Base-by-base conservation (phyloP, 345 rosid genomes). In the Heritiera littoralis region DNA sequence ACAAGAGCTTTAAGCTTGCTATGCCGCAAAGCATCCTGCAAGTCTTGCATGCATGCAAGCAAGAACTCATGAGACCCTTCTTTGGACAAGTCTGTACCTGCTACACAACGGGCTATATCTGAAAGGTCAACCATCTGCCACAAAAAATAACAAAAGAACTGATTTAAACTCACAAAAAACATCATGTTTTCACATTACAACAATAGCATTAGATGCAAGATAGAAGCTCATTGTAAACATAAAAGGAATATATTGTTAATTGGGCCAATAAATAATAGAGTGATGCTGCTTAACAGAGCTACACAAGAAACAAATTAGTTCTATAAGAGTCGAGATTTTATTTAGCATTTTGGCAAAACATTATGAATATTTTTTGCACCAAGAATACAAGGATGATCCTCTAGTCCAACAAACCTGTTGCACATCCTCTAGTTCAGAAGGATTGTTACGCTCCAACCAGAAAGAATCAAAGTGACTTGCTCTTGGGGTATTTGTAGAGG, bases 101-200 rank as follows among this genome's bases (percentile, higher is more conserved):
- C 93, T 55, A 91, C 92, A 85, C 92, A 92, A 76, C 91, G 92
- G 55, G 94, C 93, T 80, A 92, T 91, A 86, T 92, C 94, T 52
- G 93, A 88, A 84, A 92, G 92, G 81, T 92, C 93, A 84, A 85
- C 86, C 91, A 92, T 92, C 97, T 92, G 87, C 79, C 70, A 23
- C 79, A 30, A 74, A 52, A 67, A 59, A 66, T 23, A 49, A 80
- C 41, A 72, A 60, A 52, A 51, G 45, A 72, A 59, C 1, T 3
- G 3, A 35, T 35, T 35, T 35, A 35, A 35, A 35, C 38, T 35
- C 38, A 35, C 38, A 35, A 35, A 35, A 0, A 35, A 35, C 38
- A 35, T 43, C 12, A 7, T 48, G 12, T 17, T 45, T 23, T 56
- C 11, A 56, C 66, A 48, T 38, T 38, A 77, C 14, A 75, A 15